phyloP scores from a whole-genome alignment of 345 rosid species.

The Cochlearia excelsa region DNA sequence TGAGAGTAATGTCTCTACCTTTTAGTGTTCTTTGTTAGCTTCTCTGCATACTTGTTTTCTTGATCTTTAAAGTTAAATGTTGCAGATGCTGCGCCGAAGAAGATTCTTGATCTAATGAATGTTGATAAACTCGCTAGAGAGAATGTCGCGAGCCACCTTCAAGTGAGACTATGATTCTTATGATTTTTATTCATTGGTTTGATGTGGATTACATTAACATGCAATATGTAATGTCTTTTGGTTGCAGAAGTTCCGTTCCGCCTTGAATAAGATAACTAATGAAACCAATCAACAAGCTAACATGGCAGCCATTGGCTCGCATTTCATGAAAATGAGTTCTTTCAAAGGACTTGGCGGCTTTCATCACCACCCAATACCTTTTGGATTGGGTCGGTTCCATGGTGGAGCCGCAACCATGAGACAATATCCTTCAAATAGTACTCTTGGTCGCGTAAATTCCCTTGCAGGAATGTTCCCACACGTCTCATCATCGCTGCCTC shows the following conservation, averaged over 20 bases:
- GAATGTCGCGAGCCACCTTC: slow-evolving; percentile 92
- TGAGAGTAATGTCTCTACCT: slow-evolving; percentile 57
- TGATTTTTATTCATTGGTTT: not conserved
- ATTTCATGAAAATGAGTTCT: slow-evolving; percentile 53
- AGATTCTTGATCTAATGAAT: slow-evolving; percentile 89
- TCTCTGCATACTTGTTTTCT: not conserved
- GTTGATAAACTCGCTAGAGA: slow-evolving; percentile 86
- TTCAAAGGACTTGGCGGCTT: slow-evolving; percentile 49
- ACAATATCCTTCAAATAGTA: slow-evolving; percentile 38
- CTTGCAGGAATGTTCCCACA: slow-evolving; percentile 54
- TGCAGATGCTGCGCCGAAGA: slow-evolving; percentile 94
- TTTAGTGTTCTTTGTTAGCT: too few species aligned
- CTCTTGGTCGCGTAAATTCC: slow-evolving; percentile 55
- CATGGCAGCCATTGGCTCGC: slow-evolving; percentile 46
- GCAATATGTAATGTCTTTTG: not conserved
- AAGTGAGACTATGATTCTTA: slow-evolving; percentile 38
- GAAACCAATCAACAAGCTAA: slow-evolving; percentile 39
- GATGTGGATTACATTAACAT: too few species aligned
- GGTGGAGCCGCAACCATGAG: slow-evolving; percentile 42
- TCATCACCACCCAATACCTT: slow-evolving; percentile 34
- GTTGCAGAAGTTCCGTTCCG: slow-evolving; percentile 28
- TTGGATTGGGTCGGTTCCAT: slow-evolving; percentile 50
- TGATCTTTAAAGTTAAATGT: slow-evolving; percentile 12
- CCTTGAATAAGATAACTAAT: slow-evolving; percentile 23
- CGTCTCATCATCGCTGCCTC: slow-evolving; percentile 17